Percentiles rank a stretch among this genome's conserved stretches.
Conservation (phyloP, 306 rosid species). For the Nissolia schottii region DNA sequence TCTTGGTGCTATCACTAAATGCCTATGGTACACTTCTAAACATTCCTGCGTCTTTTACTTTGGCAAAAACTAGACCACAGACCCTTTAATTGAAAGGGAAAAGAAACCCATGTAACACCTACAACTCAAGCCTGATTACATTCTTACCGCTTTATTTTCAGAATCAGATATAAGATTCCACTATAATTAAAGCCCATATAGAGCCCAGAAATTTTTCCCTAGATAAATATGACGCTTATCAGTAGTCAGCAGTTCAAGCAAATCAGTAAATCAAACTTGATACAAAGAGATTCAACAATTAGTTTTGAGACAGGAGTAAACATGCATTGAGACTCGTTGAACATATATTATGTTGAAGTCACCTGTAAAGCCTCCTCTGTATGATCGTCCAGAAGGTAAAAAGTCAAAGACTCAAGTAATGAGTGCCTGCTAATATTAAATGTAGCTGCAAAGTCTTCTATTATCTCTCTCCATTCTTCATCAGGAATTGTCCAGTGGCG, state of each 20-base stretch:
- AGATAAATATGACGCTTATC: not conserved
- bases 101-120: not conserved
- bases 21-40: not conserved
- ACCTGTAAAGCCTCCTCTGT: slow-evolving; percentile 88
- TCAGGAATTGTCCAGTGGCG: slow-evolving; percentile 89
- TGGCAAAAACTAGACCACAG: not conserved
- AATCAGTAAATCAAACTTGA: not conserved
- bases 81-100: not conserved
- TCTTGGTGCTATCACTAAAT: not conserved
- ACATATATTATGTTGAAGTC: slow-evolving; percentile 21
- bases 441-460: slow-evolving; percentile 82
- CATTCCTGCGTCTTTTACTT: not conserved
- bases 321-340: not conserved
- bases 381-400: slow-evolving; percentile 85
- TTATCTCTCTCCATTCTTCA: slow-evolving; percentile 67
- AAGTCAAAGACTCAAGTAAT: slow-evolving; percentile 70
- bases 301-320: not conserved
- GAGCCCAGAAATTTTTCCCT: not conserved
- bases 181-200: not conserved
- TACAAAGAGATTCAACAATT: slow-evolving; percentile 10
- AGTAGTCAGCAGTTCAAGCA: not conserved
- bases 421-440: slow-evolving; percentile 73
- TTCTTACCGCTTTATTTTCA: not conserved
- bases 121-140: not conserved
- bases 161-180: not conserved